Evolutionary conservation across 1,284 basidiomycete genomes (phyloP).

Genomic region (Inonotus hispidus): DNA sequence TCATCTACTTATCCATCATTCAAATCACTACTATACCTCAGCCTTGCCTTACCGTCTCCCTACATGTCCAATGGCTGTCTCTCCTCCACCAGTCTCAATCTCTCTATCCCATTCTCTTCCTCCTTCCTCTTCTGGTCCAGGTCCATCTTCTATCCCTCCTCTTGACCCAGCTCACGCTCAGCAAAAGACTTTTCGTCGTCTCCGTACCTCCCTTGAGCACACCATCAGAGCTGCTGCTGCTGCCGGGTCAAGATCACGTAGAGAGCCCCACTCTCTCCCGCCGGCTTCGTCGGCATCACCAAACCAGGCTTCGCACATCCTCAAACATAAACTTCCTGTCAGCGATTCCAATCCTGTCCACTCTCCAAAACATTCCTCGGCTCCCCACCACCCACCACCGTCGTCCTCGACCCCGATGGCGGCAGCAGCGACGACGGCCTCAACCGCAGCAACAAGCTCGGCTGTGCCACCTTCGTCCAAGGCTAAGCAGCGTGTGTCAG

Average conservation of each 20-base stretch:
- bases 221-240: constrained; percentile 7
- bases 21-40: neutral
- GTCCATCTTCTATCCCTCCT: neutral
- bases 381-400: neutral
- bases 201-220: constrained; percentile 10
- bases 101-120: constrained; percentile 1
- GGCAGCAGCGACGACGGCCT: neutral
- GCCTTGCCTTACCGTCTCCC: too few species aligned
- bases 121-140: constrained; percentile 1
- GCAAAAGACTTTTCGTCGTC: constrained; percentile 7
- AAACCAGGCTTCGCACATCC: neutral
- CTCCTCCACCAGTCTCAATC: constrained; percentile 7
- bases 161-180: neutral
- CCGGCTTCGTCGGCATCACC: neutral
- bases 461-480: neutral
- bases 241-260: neutral
- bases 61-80: constrained; percentile 15
- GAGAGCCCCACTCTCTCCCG: neutral
- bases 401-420: neutral
- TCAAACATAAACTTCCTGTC: constrained; percentile 3
- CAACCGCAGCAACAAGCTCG: neutral
- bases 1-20: neutral
- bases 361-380: neutral
- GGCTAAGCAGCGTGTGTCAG: constrained; percentile 12
- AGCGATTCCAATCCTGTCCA: neutral